A percentile compares a stretch with the other conserved stretches of the same genome.
Conservation (phyloP, 1,139 yeast genomes). For the Kodamaea anthophila region DNA sequence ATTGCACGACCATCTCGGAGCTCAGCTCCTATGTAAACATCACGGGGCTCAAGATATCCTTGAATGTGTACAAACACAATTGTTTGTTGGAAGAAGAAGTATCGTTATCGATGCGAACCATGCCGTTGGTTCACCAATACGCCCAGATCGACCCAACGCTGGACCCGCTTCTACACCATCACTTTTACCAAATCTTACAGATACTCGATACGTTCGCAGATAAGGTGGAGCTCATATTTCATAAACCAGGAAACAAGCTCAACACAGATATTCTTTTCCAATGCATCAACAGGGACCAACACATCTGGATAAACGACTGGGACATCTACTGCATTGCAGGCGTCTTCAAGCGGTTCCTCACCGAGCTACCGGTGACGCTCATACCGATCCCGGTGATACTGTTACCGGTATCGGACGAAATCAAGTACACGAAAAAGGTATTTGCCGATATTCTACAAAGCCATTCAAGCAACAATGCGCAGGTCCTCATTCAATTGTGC, state of each 20-base stretch:
- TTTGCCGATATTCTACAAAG: slow-evolving; percentile 25
- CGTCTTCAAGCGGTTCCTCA: slow-evolving; percentile 43
- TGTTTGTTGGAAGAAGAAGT: slow-evolving; percentile 18
- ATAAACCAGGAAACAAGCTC: slow-evolving; percentile 52
- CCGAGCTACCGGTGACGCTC: slow-evolving; percentile 39
- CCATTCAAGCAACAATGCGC: slow-evolving; percentile 13
- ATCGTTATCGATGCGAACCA: slow-evolving; percentile 14
- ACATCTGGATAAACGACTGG: slow-evolving; percentile 57
- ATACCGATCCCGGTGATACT: slow-evolving; percentile 37
- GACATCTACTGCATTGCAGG: slow-evolving; percentile 55
- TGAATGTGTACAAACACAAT: slow-evolving; percentile 57
- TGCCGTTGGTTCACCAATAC: slow-evolving; percentile 20
- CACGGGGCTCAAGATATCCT: slow-evolving; percentile 68
- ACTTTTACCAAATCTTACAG: slow-evolving; percentile 45
- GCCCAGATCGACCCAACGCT: slow-evolving; percentile 16
- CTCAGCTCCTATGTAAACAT: slow-evolving; percentile 66
- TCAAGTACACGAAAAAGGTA: slow-evolving; percentile 29
- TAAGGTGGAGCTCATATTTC: slow-evolving; percentile 44
- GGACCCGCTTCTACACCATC: slow-evolving; percentile 33
- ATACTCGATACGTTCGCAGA: slow-evolving; percentile 41
- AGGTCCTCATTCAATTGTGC: slow-evolving; percentile 35
- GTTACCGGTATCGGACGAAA: slow-evolving; percentile 44
- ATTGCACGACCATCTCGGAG: slow-evolving; percentile 54
- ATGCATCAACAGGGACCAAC: slow-evolving; percentile 50
- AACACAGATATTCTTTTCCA: slow-evolving; percentile 45